phyloP scores from a whole-genome alignment of 768 basidiomycete genomes.

The Phylloporus sp. region DNA sequence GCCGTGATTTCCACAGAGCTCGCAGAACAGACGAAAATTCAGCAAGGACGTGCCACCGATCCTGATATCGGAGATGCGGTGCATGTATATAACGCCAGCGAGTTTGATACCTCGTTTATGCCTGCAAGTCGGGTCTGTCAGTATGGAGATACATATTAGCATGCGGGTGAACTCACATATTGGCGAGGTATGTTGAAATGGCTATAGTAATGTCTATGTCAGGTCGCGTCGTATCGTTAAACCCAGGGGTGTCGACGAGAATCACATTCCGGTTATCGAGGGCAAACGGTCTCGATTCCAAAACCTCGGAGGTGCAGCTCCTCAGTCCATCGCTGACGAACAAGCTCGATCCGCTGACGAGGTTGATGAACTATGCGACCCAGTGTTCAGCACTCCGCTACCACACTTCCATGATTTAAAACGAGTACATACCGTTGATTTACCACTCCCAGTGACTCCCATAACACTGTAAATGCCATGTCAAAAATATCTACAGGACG shows the following conservation, averaged over 20 bases:
- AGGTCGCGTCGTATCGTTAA: slow-evolving; percentile 48
- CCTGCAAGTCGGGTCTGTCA: slow-evolving; percentile 4
- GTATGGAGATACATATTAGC: background rate
- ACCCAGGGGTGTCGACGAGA: slow-evolving; percentile 60
- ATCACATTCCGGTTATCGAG: slow-evolving; percentile 41
- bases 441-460: slow-evolving; percentile 36
- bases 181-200: slow-evolving; percentile 39
- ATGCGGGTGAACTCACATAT: slow-evolving; percentile 18
- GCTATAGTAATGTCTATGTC: slow-evolving; percentile 48
- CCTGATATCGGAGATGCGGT: slow-evolving; percentile 49
- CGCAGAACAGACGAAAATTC: slow-evolving; percentile 48
- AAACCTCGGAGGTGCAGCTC: slow-evolving; percentile 48
- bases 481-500: background rate
- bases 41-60: slow-evolving; percentile 45
- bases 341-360: slow-evolving; percentile 45
- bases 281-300: slow-evolving; percentile 39
- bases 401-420: background rate
- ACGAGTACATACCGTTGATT: slow-evolving; percentile 27
- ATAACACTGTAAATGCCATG: slow-evolving; percentile 24
- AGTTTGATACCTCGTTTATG: slow-evolving; percentile 35
- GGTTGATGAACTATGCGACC: slow-evolving; percentile 45
- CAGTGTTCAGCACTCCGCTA: background rate
- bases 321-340: slow-evolving; percentile 42
- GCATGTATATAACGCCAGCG: slow-evolving; percentile 51
- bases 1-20: slow-evolving; percentile 47